A percentile compares a stretch with the other conserved stretches of the same genome.
phyloP scores from a whole-genome alignment of 1,284 basidiomycete genomes.

The Heterobasidion annosum region DNA sequence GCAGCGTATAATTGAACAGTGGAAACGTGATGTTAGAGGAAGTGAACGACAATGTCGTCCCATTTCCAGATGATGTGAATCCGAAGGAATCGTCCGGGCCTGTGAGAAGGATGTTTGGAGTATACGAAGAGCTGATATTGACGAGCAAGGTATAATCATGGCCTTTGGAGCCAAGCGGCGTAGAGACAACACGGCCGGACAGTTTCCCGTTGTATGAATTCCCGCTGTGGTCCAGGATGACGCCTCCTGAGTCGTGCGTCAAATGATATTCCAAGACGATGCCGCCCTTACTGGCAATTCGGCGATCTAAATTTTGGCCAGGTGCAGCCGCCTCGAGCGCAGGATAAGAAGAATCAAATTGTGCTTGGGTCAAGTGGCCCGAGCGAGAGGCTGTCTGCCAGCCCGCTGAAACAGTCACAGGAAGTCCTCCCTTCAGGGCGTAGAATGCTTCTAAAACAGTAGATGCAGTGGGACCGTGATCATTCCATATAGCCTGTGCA shows the following conservation, averaged over 20 bases:
- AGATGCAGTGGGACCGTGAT: conserved; percentile 22
- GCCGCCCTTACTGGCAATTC: conserved; percentile 12
- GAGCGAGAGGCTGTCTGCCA: conserved; percentile 18
- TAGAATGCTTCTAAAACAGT: conserved; percentile 21
- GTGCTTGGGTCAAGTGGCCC: conserved; percentile 15
- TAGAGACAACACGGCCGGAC: conserved; percentile 11
- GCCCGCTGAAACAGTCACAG: conserved; percentile 17
- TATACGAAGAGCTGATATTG: conserved; percentile 7
- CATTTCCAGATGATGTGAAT: conserved; percentile 4
- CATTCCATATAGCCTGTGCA: conserved; percentile 18
- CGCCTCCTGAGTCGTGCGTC: background rate
- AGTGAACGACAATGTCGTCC: conserved; percentile 15
- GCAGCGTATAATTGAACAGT: conserved; percentile 14
- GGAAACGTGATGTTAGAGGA: conserved; percentile 16
- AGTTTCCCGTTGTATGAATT: conserved; percentile 15
- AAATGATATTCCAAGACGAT: conserved; percentile 14
- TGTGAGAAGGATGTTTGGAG: conserved; percentile 12
- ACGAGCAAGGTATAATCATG: conserved; percentile 23
- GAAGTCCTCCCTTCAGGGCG: conserved; percentile 18
- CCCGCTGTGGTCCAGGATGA: conserved; percentile 14
- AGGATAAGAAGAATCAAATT: conserved; percentile 17
- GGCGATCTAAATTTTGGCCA: conserved; percentile 21
- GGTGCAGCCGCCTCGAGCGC: conserved; percentile 18
- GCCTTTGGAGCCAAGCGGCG: conserved; percentile 24
- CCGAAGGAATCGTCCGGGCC: conserved; percentile 17